Conservation (phyloP, 2,329 filamentous ascomycete species). For the Rutstroemia sp. region DNA sequence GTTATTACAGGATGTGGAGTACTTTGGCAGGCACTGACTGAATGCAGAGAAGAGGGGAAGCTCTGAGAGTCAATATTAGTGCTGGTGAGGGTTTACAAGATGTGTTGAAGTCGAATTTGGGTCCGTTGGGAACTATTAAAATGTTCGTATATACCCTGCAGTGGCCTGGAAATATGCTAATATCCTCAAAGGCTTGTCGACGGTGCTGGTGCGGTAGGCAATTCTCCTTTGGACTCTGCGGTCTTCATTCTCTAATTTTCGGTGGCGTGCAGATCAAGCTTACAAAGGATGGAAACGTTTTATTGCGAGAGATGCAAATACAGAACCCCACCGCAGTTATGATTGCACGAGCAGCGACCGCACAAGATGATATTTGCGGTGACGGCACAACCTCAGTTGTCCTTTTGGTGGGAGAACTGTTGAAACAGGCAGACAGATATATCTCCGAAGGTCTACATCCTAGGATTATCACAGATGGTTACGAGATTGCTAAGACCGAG, state of each 20-base stretch:
- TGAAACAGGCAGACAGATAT: conserved; percentile 96
- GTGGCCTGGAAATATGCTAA: conserved; percentile 19
- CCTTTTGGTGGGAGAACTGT: conserved; percentile 85
- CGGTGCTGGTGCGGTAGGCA: conserved; percentile 57
- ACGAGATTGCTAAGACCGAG: conserved; percentile 93
- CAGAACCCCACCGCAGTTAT: conserved; percentile 95
- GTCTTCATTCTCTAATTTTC: conserved; percentile 20
- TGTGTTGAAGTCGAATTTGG: conserved; percentile 95
- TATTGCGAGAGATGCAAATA: conserved; percentile 78
- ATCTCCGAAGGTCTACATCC: conserved; percentile 97
- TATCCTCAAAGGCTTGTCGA: conserved; percentile 51
- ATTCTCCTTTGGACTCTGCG: not conserved
- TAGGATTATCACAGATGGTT: conserved; percentile 92
- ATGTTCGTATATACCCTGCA: conserved; percentile 51
- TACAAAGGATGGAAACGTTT: conserved; percentile 96
- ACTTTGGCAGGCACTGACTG: conserved; percentile 24
- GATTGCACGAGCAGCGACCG: conserved; percentile 79
- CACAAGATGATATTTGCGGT: conserved; percentile 96
- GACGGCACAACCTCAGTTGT: conserved; percentile 98
- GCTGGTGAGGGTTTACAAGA: conserved; percentile 88
- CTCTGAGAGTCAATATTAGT: conserved; percentile 91
- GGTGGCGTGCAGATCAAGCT: conserved; percentile 70
- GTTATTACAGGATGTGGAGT: conserved; percentile 32
- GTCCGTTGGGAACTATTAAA: conserved; percentile 90
- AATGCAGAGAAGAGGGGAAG: conserved; percentile 84